Conservation (phyloP, 345 rosid genomes). For the Eutrema japonicum region DNA sequence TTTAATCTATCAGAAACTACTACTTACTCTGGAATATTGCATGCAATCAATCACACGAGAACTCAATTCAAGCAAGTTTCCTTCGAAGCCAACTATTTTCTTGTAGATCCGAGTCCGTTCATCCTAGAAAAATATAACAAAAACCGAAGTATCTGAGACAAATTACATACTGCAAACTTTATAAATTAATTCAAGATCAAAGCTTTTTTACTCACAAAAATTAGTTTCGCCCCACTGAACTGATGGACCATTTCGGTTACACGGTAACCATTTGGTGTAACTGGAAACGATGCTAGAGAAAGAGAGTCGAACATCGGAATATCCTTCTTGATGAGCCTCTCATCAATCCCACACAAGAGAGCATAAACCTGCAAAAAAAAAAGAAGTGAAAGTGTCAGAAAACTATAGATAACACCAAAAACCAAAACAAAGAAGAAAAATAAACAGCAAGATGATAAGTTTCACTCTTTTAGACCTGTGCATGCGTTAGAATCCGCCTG, state of each 20-base stretch:
- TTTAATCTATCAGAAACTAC: not conserved
- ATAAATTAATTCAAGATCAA: not conserved
- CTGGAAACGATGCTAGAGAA: constrained; percentile 64
- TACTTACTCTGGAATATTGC: constrained; percentile 80
- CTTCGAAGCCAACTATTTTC: constrained; percentile 74
- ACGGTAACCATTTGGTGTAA: constrained; percentile 86
- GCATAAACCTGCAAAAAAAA: constrained; percentile 53
- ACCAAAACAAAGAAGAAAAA: not conserved
- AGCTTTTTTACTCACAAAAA: constrained; percentile 59
- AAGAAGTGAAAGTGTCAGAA: not conserved
- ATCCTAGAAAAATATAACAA: constrained; percentile 56
- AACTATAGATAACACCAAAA: constrained; percentile 6
- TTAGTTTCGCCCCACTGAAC: constrained; percentile 60
- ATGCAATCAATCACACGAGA: constrained; percentile 74
- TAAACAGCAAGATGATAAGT: too few species aligned
- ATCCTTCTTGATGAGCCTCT: constrained; percentile 56
- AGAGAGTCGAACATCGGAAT: constrained; percentile 48
- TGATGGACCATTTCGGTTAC: constrained; percentile 70
- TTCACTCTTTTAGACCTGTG: constrained; percentile 59
- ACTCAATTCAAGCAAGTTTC: constrained; percentile 66
- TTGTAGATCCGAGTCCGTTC: constrained; percentile 74
- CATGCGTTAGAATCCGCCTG: constrained; percentile 66
- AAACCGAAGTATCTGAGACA: constrained; percentile 14
- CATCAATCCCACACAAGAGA: constrained; percentile 64
- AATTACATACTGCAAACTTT: constrained; percentile 1